Evolutionary conservation across 2,329 filamentous ascomycete genomes (phyloP).

Genomic region (Cyphellophora europaea): DNA sequence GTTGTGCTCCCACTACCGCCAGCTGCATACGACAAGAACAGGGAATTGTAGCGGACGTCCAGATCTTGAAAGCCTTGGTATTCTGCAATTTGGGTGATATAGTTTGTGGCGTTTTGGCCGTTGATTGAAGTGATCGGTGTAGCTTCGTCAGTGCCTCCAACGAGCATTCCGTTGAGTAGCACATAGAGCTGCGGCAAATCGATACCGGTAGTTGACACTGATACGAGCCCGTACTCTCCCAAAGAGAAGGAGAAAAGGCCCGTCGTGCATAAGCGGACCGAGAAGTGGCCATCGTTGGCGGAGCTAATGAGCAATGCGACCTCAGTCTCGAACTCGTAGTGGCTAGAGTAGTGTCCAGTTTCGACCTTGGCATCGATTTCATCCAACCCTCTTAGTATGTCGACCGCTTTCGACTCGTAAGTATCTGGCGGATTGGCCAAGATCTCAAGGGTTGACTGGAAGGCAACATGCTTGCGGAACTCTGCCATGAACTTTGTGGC

Average conservation of each 20-base stretch:
- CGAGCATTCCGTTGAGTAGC: too few relatives aligned
- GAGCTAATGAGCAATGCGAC: constrained; percentile 44
- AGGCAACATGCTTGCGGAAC: constrained; percentile 18
- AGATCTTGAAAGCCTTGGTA: too few relatives aligned
- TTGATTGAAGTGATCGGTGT: too few relatives aligned
- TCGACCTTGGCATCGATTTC: constrained; percentile 34
- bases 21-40: too few relatives aligned
- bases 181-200: too few relatives aligned
- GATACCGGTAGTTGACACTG: too few relatives aligned
- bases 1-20: too few relatives aligned
- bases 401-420: constrained; percentile 41
- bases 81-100: too few relatives aligned
- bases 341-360: constrained; percentile 36
- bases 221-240: constrained; percentile 4
- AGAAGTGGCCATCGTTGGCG: constrained; percentile 54
- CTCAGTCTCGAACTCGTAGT: constrained; percentile 47
- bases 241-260: constrained; percentile 19
- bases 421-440: constrained; percentile 43
- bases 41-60: too few relatives aligned
- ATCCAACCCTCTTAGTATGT: constrained; percentile 38
- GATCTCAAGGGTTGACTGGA: constrained; percentile 40
- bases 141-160: too few relatives aligned
- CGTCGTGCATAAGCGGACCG: constrained; percentile 2
- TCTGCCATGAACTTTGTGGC: neutral
- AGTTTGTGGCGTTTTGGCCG: too few relatives aligned